Evolutionary conservation across 1,284 basidiomycete species (phyloP).

Genomic region (Anthracocystis walkeri): DNA sequence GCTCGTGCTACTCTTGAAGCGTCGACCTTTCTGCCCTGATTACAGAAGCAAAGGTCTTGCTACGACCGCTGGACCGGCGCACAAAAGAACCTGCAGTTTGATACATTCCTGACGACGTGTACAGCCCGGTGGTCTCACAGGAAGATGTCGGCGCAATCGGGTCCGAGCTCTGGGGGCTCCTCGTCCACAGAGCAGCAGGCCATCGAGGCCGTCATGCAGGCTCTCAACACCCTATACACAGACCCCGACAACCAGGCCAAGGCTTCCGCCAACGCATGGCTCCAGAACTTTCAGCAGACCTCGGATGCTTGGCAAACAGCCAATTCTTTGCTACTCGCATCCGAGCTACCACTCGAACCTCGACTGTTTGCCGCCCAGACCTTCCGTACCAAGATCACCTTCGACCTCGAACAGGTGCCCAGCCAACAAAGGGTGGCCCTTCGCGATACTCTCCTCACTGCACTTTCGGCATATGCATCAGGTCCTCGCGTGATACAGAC

Average conservation of each 20-base stretch:
- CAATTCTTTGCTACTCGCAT: constrained; percentile 85
- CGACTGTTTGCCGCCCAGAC: constrained; percentile 97
- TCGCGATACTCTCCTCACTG: constrained; percentile 85
- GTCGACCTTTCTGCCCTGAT: too few relatives aligned
- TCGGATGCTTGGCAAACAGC: constrained; percentile 95
- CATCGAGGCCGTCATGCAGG: constrained; percentile 70
- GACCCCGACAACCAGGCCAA: constrained; percentile 84
- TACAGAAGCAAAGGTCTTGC: background rate
- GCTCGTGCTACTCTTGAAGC: background rate
- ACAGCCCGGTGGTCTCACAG: background rate
- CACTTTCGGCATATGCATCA: constrained; percentile 76
- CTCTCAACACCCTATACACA: constrained; percentile 73
- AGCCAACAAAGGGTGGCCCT: constrained; percentile 79
- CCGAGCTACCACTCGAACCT: constrained; percentile 82
- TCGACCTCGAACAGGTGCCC: constrained; percentile 91
- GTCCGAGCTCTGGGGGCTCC: constrained; percentile 24
- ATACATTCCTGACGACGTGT: background rate
- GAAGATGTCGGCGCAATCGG: constrained; percentile 26
- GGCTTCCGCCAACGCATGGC: constrained; percentile 73
- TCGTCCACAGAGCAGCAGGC: constrained; percentile 39
- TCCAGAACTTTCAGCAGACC: constrained; percentile 72
- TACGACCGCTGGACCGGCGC: background rate
- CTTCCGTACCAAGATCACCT: constrained; percentile 92
- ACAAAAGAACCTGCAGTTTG: background rate
- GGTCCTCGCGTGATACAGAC: constrained; percentile 88